These are phyloP conservation scores for Cercospora janseana DNA, from an alignment of 2,329 filamentous ascomycete species.

Conservation along the genomic window DNA sequence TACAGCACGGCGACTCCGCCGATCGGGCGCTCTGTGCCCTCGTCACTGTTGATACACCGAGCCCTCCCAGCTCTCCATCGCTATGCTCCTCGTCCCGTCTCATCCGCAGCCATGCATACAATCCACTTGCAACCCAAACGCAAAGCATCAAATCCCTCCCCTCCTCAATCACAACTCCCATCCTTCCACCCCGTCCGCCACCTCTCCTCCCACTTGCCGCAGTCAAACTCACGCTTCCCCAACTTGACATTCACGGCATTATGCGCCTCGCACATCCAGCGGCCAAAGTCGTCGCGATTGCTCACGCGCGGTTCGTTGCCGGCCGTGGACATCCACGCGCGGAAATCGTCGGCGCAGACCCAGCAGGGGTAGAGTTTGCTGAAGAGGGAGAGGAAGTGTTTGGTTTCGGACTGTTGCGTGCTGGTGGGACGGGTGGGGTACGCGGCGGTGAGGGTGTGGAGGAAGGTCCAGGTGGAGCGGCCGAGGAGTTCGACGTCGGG, in stretches of 20 bases:
- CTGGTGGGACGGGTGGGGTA: slow-evolving; percentile 72
- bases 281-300: slow-evolving; percentile 67
- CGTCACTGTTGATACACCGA: neutral
- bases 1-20: no score
- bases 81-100: no score
- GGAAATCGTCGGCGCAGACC: slow-evolving; percentile 91
- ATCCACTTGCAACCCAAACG: neutral
- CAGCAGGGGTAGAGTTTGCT: slow-evolving; percentile 91
- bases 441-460: slow-evolving; percentile 84
- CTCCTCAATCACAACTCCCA: slow-evolving; percentile 58
- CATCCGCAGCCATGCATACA: neutral
- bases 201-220: slow-evolving; percentile 83
- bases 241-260: slow-evolving; percentile 87
- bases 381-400: slow-evolving; percentile 75
- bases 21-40: neutral
- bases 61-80: no score
- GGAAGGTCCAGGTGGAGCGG: slow-evolving; percentile 85
- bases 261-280: slow-evolving; percentile 81
- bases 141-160: neutral
- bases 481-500: slow-evolving; percentile 86
- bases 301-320: slow-evolving; percentile 63
- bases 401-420: slow-evolving; percentile 71
- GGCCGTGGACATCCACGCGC: slow-evolving; percentile 66
- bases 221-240: slow-evolving; percentile 90
- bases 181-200: slow-evolving; percentile 88